Evolutionary conservation across 106 monocot species (phyloP).

Genomic region (Platanthera zijinensis): DNA sequence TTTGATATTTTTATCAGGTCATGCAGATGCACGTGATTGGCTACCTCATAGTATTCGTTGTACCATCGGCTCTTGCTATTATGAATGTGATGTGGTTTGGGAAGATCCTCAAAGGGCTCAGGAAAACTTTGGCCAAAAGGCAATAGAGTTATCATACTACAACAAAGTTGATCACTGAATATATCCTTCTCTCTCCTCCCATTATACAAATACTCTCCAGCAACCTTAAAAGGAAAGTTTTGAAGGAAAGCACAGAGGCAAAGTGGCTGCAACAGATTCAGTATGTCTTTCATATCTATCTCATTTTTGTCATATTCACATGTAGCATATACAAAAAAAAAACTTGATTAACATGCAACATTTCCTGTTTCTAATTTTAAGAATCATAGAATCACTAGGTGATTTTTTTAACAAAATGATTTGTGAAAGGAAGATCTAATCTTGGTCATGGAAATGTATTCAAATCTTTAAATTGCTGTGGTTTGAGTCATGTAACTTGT

Average conservation of each 20-base stretch:
- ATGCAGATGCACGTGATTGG: conserved; percentile 54
- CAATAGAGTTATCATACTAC: conserved; percentile 17
- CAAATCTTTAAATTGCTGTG: too few species aligned
- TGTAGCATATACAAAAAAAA: background rate
- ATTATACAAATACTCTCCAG: background rate
- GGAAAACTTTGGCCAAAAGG: conserved; percentile 59
- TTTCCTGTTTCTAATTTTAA: too few species aligned
- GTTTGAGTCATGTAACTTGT: too few species aligned
- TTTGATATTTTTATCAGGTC: conserved; percentile 27
- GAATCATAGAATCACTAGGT: too few species aligned
- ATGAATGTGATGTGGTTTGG: conserved; percentile 91
- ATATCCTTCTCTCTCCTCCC: too few species aligned
- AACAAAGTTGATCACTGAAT: background rate
- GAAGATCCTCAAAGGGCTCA: conserved; percentile 77
- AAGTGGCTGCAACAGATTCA: background rate
- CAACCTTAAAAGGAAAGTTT: background rate
- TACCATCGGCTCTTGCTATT: conserved; percentile 34
- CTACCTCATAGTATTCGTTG: conserved; percentile 48
- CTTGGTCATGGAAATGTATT: too few species aligned
- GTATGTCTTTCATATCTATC: background rate
- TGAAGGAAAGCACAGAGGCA: background rate
- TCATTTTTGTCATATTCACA: background rate
- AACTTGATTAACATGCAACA: background rate
- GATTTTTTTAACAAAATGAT: too few species aligned
- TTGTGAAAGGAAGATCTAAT: too few species aligned